A percentile compares a stretch with the other conserved stretches of the same genome.
Evolutionary conservation across 257 asterid genomes (phyloP).

Genomic region (Leptodermis oblonga): DNA sequence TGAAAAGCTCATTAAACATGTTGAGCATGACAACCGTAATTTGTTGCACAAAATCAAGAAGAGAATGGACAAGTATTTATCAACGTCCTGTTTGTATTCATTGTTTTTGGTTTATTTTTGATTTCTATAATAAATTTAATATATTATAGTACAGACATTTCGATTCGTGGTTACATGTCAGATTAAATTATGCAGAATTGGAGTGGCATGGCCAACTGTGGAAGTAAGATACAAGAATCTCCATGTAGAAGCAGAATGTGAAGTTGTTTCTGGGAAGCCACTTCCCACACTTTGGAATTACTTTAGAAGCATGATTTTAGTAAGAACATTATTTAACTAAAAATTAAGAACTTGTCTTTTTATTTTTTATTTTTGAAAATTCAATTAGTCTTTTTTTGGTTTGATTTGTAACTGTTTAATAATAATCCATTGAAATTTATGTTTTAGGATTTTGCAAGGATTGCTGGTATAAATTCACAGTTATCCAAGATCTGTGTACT

Average conservation of each 20-base stretch:
- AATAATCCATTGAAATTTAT: too few relatives aligned
- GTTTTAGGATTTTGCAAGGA: conserved; percentile 17
- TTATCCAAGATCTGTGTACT: conserved; percentile 23
- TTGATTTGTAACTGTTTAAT: too few relatives aligned
- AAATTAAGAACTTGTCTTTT: too few relatives aligned
- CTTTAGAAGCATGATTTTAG: conserved; percentile 24
- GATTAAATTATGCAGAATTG: conserved; percentile 23
- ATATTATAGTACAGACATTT: too few relatives aligned
- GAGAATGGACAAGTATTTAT: conserved; percentile 33
- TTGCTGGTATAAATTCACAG: conserved; percentile 21
- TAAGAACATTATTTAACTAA: too few relatives aligned
- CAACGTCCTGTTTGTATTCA: background rate
- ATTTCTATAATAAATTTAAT: too few relatives aligned
- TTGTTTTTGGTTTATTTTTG: background rate
- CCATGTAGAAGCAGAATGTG: conserved; percentile 32
- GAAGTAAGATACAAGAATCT: conserved; percentile 34
- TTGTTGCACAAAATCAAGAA: conserved; percentile 30
- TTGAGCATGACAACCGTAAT: conserved; percentile 36
- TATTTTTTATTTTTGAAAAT: too few relatives aligned
- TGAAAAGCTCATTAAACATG: conserved; percentile 29
- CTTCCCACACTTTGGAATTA: conserved; percentile 47
- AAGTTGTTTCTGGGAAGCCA: conserved; percentile 39
- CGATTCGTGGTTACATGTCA: too few relatives aligned
- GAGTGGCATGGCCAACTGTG: conserved; percentile 24
- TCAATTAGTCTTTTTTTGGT: too few relatives aligned